A percentile compares a stretch with the other conserved stretches of the same genome.
These are phyloP conservation scores for Cyphellophora attinorum DNA, from an alignment of 2,329 filamentous ascomycete species.

Conservation along the genomic window DNA sequence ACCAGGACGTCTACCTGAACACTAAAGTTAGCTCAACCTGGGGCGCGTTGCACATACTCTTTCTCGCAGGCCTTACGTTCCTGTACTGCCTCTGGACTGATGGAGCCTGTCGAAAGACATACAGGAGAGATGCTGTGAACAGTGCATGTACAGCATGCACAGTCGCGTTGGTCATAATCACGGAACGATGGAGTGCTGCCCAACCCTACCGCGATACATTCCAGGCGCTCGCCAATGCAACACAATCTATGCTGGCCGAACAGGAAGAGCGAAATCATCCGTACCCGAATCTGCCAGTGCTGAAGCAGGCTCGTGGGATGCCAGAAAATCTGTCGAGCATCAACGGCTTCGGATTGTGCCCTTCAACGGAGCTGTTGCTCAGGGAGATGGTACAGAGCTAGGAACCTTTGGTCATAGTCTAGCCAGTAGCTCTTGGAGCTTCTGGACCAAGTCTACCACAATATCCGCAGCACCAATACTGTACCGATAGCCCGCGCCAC, in stretches of 20 bases:
- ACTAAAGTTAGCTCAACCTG: constrained; percentile 6
- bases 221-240: constrained; percentile 5
- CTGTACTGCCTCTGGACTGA: constrained; percentile 9
- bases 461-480: constrained; percentile 25
- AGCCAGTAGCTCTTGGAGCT: not conserved
- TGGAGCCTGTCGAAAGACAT: not conserved
- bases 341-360: not conserved
- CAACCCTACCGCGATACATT: constrained; percentile 9
- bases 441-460: not conserved
- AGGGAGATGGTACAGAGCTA: not conserved
- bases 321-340: not conserved
- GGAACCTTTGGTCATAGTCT: not conserved
- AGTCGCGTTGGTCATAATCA: constrained; percentile 8
- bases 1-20: constrained; percentile 5
- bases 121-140: constrained; percentile 3
- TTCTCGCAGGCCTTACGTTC: constrained; percentile 9
- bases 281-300: not conserved
- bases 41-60: constrained; percentile 8
- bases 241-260: constrained; percentile 5
- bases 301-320: not conserved
- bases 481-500: constrained; percentile 28
- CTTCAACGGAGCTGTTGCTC: not conserved
- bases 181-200: constrained; percentile 7
- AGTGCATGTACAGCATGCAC: constrained; percentile 5
- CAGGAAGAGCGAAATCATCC: not conserved